Evolutionary conservation across 2,329 filamentous ascomycete species (phyloP), one percentile per base, ranked within the genome.

Genomic region (Lojkania enalia): DNA sequence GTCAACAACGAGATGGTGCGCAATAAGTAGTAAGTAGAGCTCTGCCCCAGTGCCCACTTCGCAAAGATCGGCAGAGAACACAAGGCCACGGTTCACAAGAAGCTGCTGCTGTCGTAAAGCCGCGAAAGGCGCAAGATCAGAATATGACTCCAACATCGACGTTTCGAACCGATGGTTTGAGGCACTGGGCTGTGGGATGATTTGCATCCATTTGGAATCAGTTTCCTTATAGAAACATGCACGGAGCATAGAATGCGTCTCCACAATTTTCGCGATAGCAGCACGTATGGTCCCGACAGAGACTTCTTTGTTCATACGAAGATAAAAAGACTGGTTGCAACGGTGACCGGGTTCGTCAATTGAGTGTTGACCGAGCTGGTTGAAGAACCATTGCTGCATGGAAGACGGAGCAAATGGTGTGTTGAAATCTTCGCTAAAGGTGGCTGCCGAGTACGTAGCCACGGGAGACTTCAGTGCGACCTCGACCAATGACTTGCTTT

Each of bases 251-350:
- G 48, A 48, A 30, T 58, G 55, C 6, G 60, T 35, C 1, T 50
- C 31, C 7, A 59, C 4, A 43, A 23, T 1, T 39, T 48, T 7
- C 63, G 51, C 0, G 33, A 27, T 27, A 27, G 23, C 23, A 27
- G 23, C 23, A 55, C 25, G 65, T 67, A 21, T 3, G n/a, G 7
- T 7, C 4, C 30, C 39, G 36, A 50, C 1, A 68, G 15, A 2
- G 38, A 49, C 19, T 50, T 58, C 16, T 57, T 49, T 5, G 74
- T 21, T 2, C 57, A 51, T 2, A 75, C 51, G 2, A 64, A 50
- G 35, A 27, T 27, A 27, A 27, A 73, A 71, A 20, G 63, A 72
- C 42, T 75, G 72, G 42, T 74, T 74, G 51, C 70, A 71, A 12
- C 63, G 65, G 12, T 71, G 57, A 1, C 64, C 62, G 1, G 61